These are phyloP conservation scores for Podospora pseudoanserina DNA, from an alignment of 495 filamentous ascomycete species.

Conservation along the genomic window DNA sequence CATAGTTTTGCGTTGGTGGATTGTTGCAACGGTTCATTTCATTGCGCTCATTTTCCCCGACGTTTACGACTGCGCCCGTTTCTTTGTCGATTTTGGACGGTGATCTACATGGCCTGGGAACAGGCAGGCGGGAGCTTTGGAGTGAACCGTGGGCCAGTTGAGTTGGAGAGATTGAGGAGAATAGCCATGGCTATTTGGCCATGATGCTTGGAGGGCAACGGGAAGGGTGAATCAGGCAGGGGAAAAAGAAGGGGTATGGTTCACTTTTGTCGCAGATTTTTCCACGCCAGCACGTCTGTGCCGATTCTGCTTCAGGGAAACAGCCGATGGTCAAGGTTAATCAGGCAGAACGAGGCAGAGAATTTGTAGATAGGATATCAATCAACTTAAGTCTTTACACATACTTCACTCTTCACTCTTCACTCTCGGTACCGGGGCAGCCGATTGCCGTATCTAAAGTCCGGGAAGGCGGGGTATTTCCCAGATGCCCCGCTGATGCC, in stretches of 20 bases:
- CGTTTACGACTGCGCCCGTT: conserved; percentile 7
- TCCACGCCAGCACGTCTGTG: not conserved
- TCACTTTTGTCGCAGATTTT: not conserved
- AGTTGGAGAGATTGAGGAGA: conserved; percentile 14
- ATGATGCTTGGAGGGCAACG: not conserved
- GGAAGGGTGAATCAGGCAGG: not conserved
- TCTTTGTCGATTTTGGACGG: not conserved
- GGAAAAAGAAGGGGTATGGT: not conserved
- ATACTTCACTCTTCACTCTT: not conserved
- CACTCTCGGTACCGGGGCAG: not conserved
- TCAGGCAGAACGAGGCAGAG: not conserved
- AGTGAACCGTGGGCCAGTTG: not conserved
- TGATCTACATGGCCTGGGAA: conserved; percentile 16
- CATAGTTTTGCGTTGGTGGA: not conserved
- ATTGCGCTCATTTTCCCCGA: conserved; percentile 11
- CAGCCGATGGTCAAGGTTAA: not conserved
- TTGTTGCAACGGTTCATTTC: not conserved
- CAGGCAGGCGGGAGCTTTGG: conserved; percentile 14
- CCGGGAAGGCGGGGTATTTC: conserved; percentile 3
- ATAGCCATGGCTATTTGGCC: conserved; percentile 2
- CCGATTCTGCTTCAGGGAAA: not conserved
- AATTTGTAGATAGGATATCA: conserved; percentile 6
- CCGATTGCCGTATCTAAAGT: conserved; percentile 2
- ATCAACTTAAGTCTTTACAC: not conserved
- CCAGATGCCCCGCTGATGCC: not conserved